Evolutionary conservation across 306 rosid species (phyloP).

Genomic region (Benincasa hispida): DNA sequence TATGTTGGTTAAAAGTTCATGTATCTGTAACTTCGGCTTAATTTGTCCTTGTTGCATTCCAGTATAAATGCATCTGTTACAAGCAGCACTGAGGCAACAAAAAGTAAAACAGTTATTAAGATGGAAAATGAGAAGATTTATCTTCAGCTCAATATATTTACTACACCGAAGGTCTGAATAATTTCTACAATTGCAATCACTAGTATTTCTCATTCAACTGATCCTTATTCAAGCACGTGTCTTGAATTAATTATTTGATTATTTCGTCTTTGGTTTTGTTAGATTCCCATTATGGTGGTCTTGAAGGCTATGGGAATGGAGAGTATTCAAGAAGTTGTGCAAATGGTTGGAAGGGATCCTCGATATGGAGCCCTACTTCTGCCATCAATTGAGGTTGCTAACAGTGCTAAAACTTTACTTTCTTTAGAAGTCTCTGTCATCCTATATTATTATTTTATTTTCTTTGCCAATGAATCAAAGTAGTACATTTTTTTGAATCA

Average conservation of each 20-base stretch:
- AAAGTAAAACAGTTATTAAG: slow-evolving; percentile 62
- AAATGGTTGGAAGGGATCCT: slow-evolving; percentile 92
- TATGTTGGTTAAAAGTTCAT: slow-evolving; percentile 11
- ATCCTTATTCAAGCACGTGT: neutral
- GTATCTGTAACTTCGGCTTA: neutral
- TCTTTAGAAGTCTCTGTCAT: neutral
- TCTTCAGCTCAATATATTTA: slow-evolving; percentile 54
- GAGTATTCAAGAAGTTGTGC: slow-evolving; percentile 74
- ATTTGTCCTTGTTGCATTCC: slow-evolving; percentile 4
- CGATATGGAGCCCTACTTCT: slow-evolving; percentile 55
- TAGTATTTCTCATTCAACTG: neutral
- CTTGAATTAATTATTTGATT: neutral
- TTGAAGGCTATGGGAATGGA: slow-evolving; percentile 96
- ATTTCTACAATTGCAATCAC: neutral
- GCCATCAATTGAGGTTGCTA: slow-evolving; percentile 72
- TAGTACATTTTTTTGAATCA: neutral
- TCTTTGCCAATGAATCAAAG: neutral
- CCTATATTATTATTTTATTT: neutral
- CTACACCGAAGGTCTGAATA: slow-evolving; percentile 37
- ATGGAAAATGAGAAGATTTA: slow-evolving; percentile 69
- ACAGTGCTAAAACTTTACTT: neutral
- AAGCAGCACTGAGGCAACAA: slow-evolving; percentile 58
- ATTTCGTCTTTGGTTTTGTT: slow-evolving; percentile 5
- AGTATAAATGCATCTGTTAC: slow-evolving; percentile 83
- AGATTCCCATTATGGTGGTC: slow-evolving; percentile 74